Evolutionary conservation across 2,329 filamentous ascomycete species (phyloP).

Genomic region (Cordyceps militaris): DNA sequence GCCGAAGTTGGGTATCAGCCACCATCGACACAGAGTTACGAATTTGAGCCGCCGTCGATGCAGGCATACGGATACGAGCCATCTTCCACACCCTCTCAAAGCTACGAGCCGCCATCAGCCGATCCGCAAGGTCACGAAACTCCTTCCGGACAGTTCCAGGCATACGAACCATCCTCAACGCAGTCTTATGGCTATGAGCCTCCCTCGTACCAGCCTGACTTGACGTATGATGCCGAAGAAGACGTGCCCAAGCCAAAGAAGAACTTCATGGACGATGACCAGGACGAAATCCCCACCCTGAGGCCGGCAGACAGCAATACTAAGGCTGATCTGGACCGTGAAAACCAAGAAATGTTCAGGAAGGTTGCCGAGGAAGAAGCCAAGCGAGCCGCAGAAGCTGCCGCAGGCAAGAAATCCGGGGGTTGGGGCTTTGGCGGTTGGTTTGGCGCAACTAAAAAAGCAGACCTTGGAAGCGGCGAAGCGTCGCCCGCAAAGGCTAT

Average conservation of each 20-base stretch:
- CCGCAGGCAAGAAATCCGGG: constrained; percentile 48
- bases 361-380: constrained; percentile 73
- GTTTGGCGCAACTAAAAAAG: constrained; percentile 66
- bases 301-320: constrained; percentile 46
- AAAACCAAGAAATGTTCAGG: constrained; percentile 78
- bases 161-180: constrained; percentile 57
- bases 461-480: constrained; percentile 26
- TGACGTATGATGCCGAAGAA: constrained; percentile 36
- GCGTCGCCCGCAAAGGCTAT: constrained; percentile 59
- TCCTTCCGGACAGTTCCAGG: constrained; percentile 19
- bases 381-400: constrained; percentile 49
- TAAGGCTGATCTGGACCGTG: constrained; percentile 63
- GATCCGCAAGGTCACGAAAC: not conserved
- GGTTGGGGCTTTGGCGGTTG: constrained; percentile 74
- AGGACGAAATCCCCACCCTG: constrained; percentile 56
- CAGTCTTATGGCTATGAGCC: constrained; percentile 53
- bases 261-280: constrained; percentile 75
- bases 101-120: not conserved
- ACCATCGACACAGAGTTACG: not conserved
- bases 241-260: constrained; percentile 57
- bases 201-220: constrained; percentile 48
- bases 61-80: constrained; percentile 7
- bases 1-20: constrained; percentile 12
- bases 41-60: constrained; percentile 1
- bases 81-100: not conserved